A percentile compares a stretch with the other conserved stretches of the same genome.
These are phyloP conservation scores for Tricholoma sp. DNA, from an alignment of 768 basidiomycete genomes.

Conservation along the genomic window DNA sequence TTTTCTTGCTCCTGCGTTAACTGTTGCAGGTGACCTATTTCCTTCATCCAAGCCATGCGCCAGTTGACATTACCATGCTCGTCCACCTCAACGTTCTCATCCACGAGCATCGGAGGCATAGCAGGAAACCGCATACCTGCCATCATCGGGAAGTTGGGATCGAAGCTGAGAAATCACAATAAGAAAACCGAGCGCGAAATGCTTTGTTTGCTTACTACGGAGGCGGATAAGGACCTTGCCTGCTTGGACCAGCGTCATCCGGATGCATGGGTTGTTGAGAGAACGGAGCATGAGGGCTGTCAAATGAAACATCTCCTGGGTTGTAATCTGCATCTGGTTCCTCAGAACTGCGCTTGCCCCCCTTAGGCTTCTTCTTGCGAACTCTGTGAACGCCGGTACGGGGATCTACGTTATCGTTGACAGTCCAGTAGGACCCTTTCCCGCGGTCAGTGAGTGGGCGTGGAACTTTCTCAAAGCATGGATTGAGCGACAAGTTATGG, in stretches of 20 bases:
- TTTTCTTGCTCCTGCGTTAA: conserved; percentile 82
- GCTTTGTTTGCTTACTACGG: conserved; percentile 45
- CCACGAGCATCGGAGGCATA: conserved; percentile 50
- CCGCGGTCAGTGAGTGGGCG: conserved; percentile 89
- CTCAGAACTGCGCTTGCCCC: conserved; percentile 45
- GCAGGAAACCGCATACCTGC: conserved; percentile 62
- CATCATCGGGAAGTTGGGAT: conserved; percentile 68
- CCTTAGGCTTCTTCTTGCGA: conserved; percentile 80
- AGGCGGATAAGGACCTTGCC: conserved; percentile 53
- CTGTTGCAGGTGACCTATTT: conserved; percentile 68
- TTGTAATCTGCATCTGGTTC: conserved; percentile 67
- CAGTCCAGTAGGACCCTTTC: conserved; percentile 90
- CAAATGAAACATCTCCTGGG: conserved; percentile 43
- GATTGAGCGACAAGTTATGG: conserved; percentile 85
- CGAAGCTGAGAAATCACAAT: conserved; percentile 46
- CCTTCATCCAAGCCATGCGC: conserved; percentile 76
- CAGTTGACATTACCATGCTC: conserved; percentile 79
- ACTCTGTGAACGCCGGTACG: conserved; percentile 86
- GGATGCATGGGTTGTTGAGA: conserved; percentile 52
- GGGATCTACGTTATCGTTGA: conserved; percentile 85
- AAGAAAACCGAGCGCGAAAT: conserved; percentile 1
- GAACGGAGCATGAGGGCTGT: conserved; percentile 53
- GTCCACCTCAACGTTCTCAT: conserved; percentile 66
- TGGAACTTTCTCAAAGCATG: conserved; percentile 87
- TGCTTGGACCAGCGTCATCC: conserved; percentile 58